A percentile compares a stretch with the other conserved stretches of the same genome.
phyloP scores from a whole-genome alignment of 2,329 filamentous ascomycete genomes.

The Teratosphaeria nubilosa region DNA sequence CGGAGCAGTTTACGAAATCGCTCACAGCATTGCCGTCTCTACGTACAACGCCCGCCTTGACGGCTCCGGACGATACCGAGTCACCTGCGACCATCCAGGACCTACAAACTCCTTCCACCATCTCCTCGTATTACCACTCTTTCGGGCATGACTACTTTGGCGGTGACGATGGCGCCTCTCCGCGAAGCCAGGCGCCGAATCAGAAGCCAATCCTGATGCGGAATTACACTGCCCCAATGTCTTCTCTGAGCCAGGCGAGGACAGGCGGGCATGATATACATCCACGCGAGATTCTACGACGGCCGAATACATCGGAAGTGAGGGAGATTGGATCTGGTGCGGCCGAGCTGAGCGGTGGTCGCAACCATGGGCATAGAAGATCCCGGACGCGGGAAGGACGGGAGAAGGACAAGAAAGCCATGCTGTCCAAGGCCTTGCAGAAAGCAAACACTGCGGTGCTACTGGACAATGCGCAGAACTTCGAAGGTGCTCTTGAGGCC shows the following conservation, averaged over 20 bases:
- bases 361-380: neutral
- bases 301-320: conserved; percentile 5
- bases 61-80: conserved; percentile 19
- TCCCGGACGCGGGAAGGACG: conserved; percentile 31
- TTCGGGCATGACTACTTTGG: conserved; percentile 16
- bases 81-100: conserved; percentile 23
- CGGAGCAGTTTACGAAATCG: conserved; percentile 10
- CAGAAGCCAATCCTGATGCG: conserved; percentile 17
- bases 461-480: conserved; percentile 91
- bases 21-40: conserved; percentile 25
- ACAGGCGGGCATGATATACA: conserved; percentile 3
- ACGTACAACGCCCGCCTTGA: conserved; percentile 20
- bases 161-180: conserved; percentile 16
- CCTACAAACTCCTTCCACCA: conserved; percentile 22
- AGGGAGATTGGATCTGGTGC: neutral
- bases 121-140: conserved; percentile 18
- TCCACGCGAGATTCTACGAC: conserved; percentile 4
- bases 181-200: conserved; percentile 14
- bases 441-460: conserved; percentile 94
- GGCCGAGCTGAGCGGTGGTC: neutral
- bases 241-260: conserved; percentile 7
- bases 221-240: conserved; percentile 16
- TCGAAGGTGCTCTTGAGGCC: conserved; percentile 79
- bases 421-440: conserved; percentile 89
- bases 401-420: conserved; percentile 64